Evolutionary conservation across 2,329 filamentous ascomycete species (phyloP), one percentile per base, ranked within the genome.

Genomic region (Talaromyces sp.): DNA sequence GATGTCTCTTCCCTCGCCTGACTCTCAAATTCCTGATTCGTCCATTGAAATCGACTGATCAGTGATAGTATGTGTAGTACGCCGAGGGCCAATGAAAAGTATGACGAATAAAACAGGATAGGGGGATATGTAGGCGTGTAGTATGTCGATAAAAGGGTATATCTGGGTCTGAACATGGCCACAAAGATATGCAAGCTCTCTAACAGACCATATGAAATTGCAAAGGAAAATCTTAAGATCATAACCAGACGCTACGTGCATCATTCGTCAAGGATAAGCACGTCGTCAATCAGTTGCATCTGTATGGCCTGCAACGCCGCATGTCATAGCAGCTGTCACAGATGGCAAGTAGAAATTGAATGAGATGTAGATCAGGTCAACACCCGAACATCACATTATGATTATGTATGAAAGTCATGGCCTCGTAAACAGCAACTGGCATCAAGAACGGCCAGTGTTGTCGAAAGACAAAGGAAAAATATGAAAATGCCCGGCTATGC

Each of bases 321-420:
- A 59, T 43, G 35, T 59, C 22, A 9, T 31, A 45, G 56, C 37
- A 59, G 39, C 37, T 22, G 33, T 37, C 31, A 37, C 52, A 37
- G 52, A 22, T 17, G 45, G n/a, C 56, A 45, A 45, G 37, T 59
- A 45, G 37, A 45, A 59, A 45, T 45, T 25, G 13, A 45, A 33
- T 59, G 27, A 8, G 37, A 45, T 59, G 27, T 41, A 43, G 22
- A 63, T 49, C 50, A 45, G 50, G 41, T 56, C n/a, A 45, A 9
- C 33, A n/a, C 52, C 50, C 49, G 61, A 22, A 27, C 31, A 57
- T 57, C 49, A 49, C 41, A 63, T 57, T 43, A 63, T 54, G 50
- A 62, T 63, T 63, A 63, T 63, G 61, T 63, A 63, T 63, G 62
- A 61, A 62, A 64, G 25, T 67, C 65, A 62, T 67, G 41, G 50